Evolutionary conservation across 2,329 filamentous ascomycete species (phyloP), one percentile per base, ranked within the genome.

Genomic region (Neurospora crassa): DNA sequence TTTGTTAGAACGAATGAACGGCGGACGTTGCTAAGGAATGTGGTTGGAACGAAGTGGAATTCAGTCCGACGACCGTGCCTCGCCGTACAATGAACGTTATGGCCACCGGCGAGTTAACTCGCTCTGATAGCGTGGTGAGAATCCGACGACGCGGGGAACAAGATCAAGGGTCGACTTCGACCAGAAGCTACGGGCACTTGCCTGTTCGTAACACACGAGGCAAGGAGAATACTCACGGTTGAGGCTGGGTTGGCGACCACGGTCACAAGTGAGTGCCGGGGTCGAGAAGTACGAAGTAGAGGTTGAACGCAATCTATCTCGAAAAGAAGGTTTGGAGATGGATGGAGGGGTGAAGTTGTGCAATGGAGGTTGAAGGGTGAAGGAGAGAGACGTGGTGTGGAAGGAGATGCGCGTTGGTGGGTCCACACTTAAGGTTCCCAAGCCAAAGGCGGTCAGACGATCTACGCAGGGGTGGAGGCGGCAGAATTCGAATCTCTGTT

Each of bases 401-500:
- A 18, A 34, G 53, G 53, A 34, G 53, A 34, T 63, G 53, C 53
- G 53, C 53, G 53, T 63, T 63, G 24, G 53, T 63, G 53, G 53
- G 53, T 63, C 53, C 53, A 34, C 53, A 63, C 24, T 59, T 59
- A 63, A 34, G 53, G 53, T 63, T 63, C 53, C 63, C 70, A 37
- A 43, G n/a, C 42, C n/a, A 70, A 67, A 68, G 69, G 67, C 67
- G 67, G 67, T 68, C 18, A 68, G 34, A n/a, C 37, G 67, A 68
- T 68, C 37, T 16, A 18, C 40, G 6, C 68, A 69, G 43, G 41
- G 41, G 43, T 59, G 43, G 45, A 18, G 43, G 20, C 6, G 67
- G 67, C 67, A 68, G 67, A 68, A 41, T 68, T 40, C 24, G 53
- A 63, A 29, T 63, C 37, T 63, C 53, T 24, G 47, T 63, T 63